These are phyloP conservation scores for Centrapalus pauciflorus DNA, from an alignment of 129 eudicot genomes.

Conservation along the genomic window DNA sequence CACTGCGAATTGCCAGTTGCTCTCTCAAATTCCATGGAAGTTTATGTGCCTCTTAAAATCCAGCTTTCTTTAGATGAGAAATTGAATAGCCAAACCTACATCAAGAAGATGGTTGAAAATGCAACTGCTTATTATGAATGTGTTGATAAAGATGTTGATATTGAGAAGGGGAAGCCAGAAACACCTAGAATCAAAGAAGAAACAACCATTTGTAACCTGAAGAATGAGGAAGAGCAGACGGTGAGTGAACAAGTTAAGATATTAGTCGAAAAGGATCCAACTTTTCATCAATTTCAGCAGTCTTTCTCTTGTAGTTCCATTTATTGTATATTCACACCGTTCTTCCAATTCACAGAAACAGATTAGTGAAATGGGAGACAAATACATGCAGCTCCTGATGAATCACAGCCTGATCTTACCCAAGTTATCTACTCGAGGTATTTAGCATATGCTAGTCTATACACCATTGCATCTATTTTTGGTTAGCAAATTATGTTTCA, in stretches of 20 bases:
- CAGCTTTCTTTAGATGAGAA: constrained; percentile 34
- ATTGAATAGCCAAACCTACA: constrained; percentile 27
- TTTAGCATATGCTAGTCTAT: neutral
- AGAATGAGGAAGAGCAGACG: constrained; percentile 40
- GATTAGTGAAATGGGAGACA: constrained; percentile 49
- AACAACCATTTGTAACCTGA: constrained; percentile 22
- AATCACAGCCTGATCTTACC: constrained; percentile 51
- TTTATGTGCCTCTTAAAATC: constrained; percentile 27
- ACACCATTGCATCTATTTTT: neutral
- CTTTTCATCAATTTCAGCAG: neutral
- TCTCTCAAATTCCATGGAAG: constrained; percentile 29
- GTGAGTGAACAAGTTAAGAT: constrained; percentile 37
- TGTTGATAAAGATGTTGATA: constrained; percentile 37
- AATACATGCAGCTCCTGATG: constrained; percentile 54
- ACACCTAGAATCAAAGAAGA: constrained; percentile 35
- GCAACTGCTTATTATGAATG: constrained; percentile 35
- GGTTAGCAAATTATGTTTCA: neutral
- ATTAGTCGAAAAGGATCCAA: too few relatives aligned
- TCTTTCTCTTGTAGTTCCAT: too few relatives aligned
- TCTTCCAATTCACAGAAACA: constrained; percentile 41
- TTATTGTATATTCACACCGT: neutral
- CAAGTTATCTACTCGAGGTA: constrained; percentile 61
- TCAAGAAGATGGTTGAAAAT: constrained; percentile 33
- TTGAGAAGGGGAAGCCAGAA: constrained; percentile 62
- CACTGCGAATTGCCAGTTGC: constrained; percentile 36